These are phyloP conservation scores for Vitis hybrid DNA, from an alignment of 177 flowering plant species.

Conservation along the genomic window DNA sequence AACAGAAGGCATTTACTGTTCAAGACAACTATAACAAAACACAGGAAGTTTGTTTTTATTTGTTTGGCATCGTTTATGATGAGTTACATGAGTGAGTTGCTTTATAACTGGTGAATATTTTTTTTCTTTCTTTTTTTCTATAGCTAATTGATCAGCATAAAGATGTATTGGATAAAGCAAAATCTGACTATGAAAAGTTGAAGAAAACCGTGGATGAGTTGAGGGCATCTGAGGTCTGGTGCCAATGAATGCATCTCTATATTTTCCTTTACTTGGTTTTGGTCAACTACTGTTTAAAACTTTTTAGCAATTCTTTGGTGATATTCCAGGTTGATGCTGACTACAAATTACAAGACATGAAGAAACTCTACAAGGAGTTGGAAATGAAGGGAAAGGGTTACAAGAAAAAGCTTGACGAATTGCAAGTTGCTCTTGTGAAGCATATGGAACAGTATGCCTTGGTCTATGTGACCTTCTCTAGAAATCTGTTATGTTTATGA, in stretches of 20 bases:
- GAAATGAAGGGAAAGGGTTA: constrained; percentile 75
- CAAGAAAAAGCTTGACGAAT: constrained; percentile 72
- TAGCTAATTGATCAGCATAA: constrained; percentile 77
- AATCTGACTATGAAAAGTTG: constrained; percentile 62
- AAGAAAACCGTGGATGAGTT: constrained; percentile 73
- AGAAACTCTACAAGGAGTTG: constrained; percentile 69
- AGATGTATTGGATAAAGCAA: constrained; percentile 72
- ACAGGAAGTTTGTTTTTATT: constrained; percentile 52
- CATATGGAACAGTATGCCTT: constrained; percentile 87
- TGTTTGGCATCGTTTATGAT: neutral
- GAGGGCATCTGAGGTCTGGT: constrained; percentile 77
- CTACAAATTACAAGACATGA: constrained; percentile 79
- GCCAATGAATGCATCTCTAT: neutral
- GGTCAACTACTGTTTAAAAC: neutral
- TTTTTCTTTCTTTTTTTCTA: constrained; percentile 1
- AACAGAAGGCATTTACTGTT: constrained; percentile 77
- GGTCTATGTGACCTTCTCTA: neutral
- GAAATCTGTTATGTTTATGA: neutral
- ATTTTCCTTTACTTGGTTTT: no score
- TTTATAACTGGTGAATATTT: constrained; percentile 4
- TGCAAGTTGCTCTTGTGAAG: constrained; percentile 53
- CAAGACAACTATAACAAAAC: constrained; percentile 77
- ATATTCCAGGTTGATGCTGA: constrained; percentile 80
- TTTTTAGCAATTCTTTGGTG: neutral
- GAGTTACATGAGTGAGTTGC: neutral